Percentiles rank a stretch among this genome's conserved stretches.
These are phyloP conservation scores for Diaporthe vexans DNA, from an alignment of 2,329 filamentous ascomycete genomes.

Conservation along the genomic window DNA sequence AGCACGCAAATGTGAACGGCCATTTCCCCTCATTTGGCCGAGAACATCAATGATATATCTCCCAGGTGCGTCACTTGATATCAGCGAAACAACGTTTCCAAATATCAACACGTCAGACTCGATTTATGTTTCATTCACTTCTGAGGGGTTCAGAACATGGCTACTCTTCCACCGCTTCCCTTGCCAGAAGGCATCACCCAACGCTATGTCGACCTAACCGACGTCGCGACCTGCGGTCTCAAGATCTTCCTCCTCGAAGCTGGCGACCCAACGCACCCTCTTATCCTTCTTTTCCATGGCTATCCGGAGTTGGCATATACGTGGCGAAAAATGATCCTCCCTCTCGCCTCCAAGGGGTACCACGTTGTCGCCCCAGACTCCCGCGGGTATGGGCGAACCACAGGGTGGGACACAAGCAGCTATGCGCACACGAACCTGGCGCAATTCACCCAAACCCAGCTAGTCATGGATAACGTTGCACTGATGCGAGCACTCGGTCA, in stretches of 20 bases:
- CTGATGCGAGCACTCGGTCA: constrained; percentile 71
- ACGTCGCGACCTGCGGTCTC: constrained; percentile 62
- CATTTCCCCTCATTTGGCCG: not conserved
- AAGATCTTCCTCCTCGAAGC: constrained; percentile 73
- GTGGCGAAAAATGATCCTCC: constrained; percentile 74
- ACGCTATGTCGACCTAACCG: constrained; percentile 65
- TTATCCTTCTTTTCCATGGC: constrained; percentile 75
- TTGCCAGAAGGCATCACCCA: constrained; percentile 69
- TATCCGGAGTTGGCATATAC: constrained; percentile 79
- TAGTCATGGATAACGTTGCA: constrained; percentile 48
- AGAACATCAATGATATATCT: not conserved
- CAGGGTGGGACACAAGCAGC: constrained; percentile 71
- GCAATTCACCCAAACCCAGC: constrained; percentile 30
- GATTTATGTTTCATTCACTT: not conserved
- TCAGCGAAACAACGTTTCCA: no score
- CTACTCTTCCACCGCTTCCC: constrained; percentile 37
- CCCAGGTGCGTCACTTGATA: not conserved
- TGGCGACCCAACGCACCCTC: constrained; percentile 61
- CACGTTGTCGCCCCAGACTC: constrained; percentile 78
- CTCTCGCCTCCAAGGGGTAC: constrained; percentile 72
- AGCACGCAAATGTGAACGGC: no score
- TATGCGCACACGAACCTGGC: constrained; percentile 74
- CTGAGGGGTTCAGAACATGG: not conserved
- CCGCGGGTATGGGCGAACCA: constrained; percentile 77
- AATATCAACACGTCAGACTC: not conserved